These are phyloP conservation scores for Eimeria tenella DNA, from an alignment of 169 alveolate species.

Conservation along the genomic window DNA sequence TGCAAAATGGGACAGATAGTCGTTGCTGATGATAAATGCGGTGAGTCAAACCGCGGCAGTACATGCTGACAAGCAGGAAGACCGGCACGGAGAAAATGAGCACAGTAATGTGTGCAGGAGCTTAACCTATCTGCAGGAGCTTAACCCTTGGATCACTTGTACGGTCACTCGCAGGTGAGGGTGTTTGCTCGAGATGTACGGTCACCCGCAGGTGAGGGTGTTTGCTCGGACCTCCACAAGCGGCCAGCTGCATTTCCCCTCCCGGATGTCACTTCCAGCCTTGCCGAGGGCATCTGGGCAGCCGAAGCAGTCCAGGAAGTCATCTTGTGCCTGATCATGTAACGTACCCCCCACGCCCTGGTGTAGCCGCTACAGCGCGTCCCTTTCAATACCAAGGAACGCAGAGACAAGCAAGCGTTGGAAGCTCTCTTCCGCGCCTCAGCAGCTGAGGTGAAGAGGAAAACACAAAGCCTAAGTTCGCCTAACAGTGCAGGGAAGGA, in stretches of 20 bases:
- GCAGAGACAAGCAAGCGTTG: background rate
- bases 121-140: too few relatives aligned
- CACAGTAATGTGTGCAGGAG: too few relatives aligned
- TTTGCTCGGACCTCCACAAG: conserved; percentile 51
- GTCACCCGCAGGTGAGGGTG: background rate
- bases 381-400: background rate
- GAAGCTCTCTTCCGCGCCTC: background rate
- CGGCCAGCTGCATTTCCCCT: conserved; percentile 81
- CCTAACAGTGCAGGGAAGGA: background rate
- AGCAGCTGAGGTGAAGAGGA: background rate
- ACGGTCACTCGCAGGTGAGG: background rate
- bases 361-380: conserved; percentile 4
- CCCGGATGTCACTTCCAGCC: conserved; percentile 81
- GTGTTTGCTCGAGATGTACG: background rate
- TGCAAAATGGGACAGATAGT: background rate
- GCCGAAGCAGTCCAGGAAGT: conserved; percentile 80
- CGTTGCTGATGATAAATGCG: too few relatives aligned
- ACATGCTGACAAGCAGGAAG: too few relatives aligned
- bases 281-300: conserved; percentile 76
- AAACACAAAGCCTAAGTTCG: background rate
- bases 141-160: too few relatives aligned
- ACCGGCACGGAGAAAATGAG: too few relatives aligned
- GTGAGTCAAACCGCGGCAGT: too few relatives aligned
- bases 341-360: background rate
- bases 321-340: conserved; percentile 80